phyloP scores from a whole-genome alignment of 176 grass and related monocot species.

The Zoysia pacifica region DNA sequence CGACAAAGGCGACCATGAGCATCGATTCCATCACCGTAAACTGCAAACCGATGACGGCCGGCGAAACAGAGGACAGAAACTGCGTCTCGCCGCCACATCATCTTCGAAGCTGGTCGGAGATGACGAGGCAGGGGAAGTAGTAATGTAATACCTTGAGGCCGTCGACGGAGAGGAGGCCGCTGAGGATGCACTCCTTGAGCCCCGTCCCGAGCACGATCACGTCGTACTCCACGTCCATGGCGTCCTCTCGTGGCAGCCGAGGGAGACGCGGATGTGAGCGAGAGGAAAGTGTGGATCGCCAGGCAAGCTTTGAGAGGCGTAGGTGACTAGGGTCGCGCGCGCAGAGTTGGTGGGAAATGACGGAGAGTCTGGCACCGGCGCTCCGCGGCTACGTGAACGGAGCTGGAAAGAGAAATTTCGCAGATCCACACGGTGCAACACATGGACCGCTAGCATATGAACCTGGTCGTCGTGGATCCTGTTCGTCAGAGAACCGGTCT shows the following conservation, averaged over 20 bases:
- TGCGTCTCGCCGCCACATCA: too few species aligned
- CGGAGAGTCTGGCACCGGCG: too few species aligned
- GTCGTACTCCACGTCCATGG: conserved; percentile 87
- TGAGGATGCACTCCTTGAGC: conserved; percentile 93
- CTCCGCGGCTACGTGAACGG: too few species aligned
- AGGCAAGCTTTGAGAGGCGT: too few species aligned
- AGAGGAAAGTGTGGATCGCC: conserved; percentile 27
- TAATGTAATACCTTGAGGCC: conserved; percentile 67
- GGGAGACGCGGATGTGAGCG: background rate
- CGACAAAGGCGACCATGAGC: background rate
- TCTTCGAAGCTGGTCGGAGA: background rate
- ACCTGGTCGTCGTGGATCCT: too few species aligned
- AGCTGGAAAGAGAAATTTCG: too few species aligned
- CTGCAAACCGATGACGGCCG: background rate
- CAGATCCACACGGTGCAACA: too few species aligned
- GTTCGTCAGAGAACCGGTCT: too few species aligned
- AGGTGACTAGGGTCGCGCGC: too few species aligned
- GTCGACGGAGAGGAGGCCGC: conserved; percentile 85
- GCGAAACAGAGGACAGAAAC: background rate
- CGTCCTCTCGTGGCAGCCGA: background rate
- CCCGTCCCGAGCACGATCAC: conserved; percentile 86
- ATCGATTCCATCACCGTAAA: background rate
- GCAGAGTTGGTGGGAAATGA: too few species aligned
- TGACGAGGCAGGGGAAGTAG: background rate
- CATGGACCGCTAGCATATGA: too few species aligned